These are phyloP conservation scores for Salinomyces thailandicus DNA, from an alignment of 2,329 filamentous ascomycete species.

Conservation along the genomic window DNA sequence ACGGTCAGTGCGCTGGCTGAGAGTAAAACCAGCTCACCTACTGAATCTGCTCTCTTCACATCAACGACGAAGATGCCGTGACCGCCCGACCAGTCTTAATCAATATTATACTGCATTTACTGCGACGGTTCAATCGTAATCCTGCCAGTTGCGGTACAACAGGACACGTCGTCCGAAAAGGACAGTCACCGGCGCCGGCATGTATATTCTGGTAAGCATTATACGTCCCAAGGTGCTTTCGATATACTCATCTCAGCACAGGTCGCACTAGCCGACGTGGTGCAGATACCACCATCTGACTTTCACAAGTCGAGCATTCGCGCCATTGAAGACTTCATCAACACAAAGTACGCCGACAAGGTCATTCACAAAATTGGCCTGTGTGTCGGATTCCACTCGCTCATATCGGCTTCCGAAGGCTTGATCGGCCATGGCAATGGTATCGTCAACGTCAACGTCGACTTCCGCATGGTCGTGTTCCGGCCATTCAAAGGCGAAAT, in stretches of 20 bases:
- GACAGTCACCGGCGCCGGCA: no score
- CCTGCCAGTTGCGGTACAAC: no score
- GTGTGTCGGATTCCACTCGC: conserved; percentile 85
- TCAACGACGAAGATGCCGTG: no score
- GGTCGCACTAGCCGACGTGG: conserved; percentile 90
- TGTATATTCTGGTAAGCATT: conserved; percentile 18
- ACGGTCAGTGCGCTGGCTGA: no score
- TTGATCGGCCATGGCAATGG: conserved; percentile 88
- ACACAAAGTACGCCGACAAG: conserved; percentile 92
- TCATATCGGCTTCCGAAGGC: conserved; percentile 81
- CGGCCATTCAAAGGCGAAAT: conserved; percentile 93
- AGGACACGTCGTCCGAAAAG: no score
- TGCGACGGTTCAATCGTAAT: no score
- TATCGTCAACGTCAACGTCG: conserved; percentile 89
- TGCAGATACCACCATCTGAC: conserved; percentile 82
- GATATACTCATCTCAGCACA: conserved; percentile 28
- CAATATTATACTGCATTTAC: no score
- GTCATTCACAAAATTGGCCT: conserved; percentile 90
- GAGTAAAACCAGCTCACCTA: no score
- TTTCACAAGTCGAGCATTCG: conserved; percentile 73
- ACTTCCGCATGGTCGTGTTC: conserved; percentile 89
- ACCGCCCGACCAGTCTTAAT: no score
- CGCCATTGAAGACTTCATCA: conserved; percentile 93
- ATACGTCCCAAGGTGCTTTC: neutral
- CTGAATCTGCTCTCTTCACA: no score